phyloP scores from a whole-genome alignment of 1,284 basidiomycete species.

The Leccinum solheimii region DNA sequence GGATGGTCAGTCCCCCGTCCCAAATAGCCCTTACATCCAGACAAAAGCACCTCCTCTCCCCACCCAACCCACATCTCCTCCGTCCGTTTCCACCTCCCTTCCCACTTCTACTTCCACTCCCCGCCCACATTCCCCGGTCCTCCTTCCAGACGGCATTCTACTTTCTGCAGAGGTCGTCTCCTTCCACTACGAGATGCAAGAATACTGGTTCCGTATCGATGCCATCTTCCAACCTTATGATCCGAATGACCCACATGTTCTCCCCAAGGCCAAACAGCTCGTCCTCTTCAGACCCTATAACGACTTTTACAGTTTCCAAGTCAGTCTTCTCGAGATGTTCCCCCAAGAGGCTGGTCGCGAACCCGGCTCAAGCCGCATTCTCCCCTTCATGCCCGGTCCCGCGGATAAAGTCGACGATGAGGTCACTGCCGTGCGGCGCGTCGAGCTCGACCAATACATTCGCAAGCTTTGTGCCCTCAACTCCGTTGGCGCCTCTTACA shows the following conservation, averaged over 20 bases:
- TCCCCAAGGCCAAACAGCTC: slow-evolving; percentile 76
- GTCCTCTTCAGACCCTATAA: slow-evolving; percentile 95
- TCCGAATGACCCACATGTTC: slow-evolving; percentile 47
- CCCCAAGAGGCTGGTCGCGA: slow-evolving; percentile 86
- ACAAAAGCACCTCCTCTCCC: slow-evolving; percentile 27
- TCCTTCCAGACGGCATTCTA: slow-evolving; percentile 80
- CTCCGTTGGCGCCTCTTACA: slow-evolving; percentile 68
- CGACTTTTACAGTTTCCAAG: slow-evolving; percentile 98
- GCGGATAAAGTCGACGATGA: slow-evolving; percentile 82
- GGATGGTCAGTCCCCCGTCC: slow-evolving; percentile 47
- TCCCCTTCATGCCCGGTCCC: slow-evolving; percentile 97
- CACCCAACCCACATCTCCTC: slow-evolving; percentile 11
- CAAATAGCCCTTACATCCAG: slow-evolving; percentile 44
- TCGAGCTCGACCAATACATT: slow-evolving; percentile 90
- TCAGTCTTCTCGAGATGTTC: slow-evolving; percentile 82
- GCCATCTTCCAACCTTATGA: slow-evolving; percentile 85
- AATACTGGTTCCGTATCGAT: slow-evolving; percentile 97
- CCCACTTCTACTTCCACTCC: slow-evolving; percentile 1
- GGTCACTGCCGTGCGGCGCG: slow-evolving; percentile 79
- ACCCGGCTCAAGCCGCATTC: slow-evolving; percentile 63
- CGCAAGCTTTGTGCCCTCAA: slow-evolving; percentile 73
- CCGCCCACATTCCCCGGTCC: slow-evolving; percentile 40
- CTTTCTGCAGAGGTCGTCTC: slow-evolving; percentile 90
- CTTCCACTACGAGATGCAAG: slow-evolving; percentile 94
- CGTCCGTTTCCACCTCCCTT: slow-evolving; percentile 22